Percentiles rank a stretch among this genome's conserved stretches.
These are phyloP conservation scores for Acacia pycnantha DNA, from an alignment of 331 rosid genomes.

Conservation along the genomic window DNA sequence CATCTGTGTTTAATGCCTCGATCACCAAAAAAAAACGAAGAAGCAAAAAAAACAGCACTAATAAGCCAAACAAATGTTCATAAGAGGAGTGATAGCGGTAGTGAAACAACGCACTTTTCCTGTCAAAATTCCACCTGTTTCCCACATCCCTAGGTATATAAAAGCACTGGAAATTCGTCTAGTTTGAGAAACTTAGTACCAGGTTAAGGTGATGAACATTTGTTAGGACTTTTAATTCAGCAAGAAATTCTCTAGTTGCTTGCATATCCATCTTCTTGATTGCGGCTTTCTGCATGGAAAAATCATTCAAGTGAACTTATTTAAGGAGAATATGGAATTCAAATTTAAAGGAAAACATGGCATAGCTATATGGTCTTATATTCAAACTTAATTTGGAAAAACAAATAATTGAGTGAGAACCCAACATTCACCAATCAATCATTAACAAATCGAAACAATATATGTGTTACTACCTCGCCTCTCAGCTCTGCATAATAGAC, in stretches of 20 bases:
- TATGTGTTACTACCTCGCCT: neutral
- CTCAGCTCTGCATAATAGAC: constrained; percentile 64
- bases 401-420: neutral
- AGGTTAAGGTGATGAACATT: constrained; percentile 96
- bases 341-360: neutral
- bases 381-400: constrained; percentile 19
- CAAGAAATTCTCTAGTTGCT: constrained; percentile 90
- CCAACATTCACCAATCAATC: neutral
- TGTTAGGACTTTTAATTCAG: constrained; percentile 85
- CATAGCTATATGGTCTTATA: neutral
- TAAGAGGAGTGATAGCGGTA: neutral
- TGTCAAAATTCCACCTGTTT: neutral
- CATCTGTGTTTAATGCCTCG: neutral
- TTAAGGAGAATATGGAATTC: constrained; percentile 12
- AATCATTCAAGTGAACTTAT: constrained; percentile 5
- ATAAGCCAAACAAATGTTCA: neutral
- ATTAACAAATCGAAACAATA: neutral
- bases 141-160: neutral
- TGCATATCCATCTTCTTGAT: constrained; percentile 99
- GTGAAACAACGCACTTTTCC: neutral
- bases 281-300: constrained; percentile 78
- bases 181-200: constrained; percentile 45
- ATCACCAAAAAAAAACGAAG: neutral
- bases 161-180: neutral
- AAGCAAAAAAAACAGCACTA: neutral